Base-by-base conservation (phyloP, 1,139 yeast genomes). In the Suhomyces maxii region DNA sequence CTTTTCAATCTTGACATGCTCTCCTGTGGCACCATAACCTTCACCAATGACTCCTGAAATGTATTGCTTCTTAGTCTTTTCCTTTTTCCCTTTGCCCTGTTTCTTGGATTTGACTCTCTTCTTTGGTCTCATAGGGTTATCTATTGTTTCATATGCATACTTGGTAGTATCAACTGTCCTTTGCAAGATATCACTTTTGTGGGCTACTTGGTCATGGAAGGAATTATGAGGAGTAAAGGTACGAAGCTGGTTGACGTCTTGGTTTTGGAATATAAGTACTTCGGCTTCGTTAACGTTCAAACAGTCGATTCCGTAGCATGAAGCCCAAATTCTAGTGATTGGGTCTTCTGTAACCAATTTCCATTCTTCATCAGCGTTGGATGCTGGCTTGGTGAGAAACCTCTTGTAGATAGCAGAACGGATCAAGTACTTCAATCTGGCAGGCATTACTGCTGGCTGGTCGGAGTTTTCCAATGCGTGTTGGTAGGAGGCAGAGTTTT, bases 231-330 rank as follows among this genome's bases (percentile, higher is more conserved):
- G 75, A 42, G 65, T 63, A 49, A 55, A 60, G 7, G 47, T 36
- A 37, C 55, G 53, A 40, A 60, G 55, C 45, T 51, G 60, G 49
- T 67, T 71, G 25, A 68, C 67, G 51, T 74, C 77, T 45, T 68
- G 65, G 38, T 64, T 65, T 45, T 69, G 67, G 49, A 76, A 68
- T 10, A 74, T 60, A 14, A 75, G 59, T 32, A 71, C 62, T 51
- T 81, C 83, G 1, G 83, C 82, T 54, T 80, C 82, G 50, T 74
- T 77, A 12, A 82, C 71, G 51, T 76, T 77, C 53, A 78, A 58
- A 43, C 82, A 77, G 36, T 70, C 71, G 38, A 82, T 66, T 1
- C 83, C 82, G 58, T 70, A 82, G 50, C 83, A 71, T 39, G 66
- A 64, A n/a, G 78, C 73, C 86, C 87, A 82, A 7, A 77, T 69